Percentiles rank a stretch among this genome's conserved stretches.
These are phyloP conservation scores for Fusarium nygamai DNA, from an alignment of 2,329 filamentous ascomycete species.

Conservation along the genomic window DNA sequence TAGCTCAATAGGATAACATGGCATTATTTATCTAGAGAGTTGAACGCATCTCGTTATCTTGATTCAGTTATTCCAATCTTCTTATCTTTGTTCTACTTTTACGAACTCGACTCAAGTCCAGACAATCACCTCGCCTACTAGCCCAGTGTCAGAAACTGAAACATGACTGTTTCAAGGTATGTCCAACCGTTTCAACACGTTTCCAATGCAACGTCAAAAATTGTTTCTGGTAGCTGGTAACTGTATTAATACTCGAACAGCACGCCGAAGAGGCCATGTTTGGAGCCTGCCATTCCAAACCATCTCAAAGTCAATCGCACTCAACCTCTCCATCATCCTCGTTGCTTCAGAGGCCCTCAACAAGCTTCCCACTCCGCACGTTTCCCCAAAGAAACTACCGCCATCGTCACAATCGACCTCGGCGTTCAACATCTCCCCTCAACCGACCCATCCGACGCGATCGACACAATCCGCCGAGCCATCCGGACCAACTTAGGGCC, in stretches of 20 bases:
- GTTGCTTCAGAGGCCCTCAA: neutral
- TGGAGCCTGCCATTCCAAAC: neutral
- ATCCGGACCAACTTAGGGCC: neutral
- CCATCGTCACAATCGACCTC: neutral
- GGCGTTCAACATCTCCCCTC: neutral
- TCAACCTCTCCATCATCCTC: neutral
- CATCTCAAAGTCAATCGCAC: neutral
- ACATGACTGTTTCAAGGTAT: neutral
- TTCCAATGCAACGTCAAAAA: neutral
- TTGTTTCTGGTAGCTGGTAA: neutral
- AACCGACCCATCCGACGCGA: neutral
- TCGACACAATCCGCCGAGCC: neutral
- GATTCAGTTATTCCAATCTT: rapidly evolving
- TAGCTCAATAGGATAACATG: too few species aligned
- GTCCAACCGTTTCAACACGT: neutral
- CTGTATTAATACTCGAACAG: neutral
- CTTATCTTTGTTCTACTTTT: rapidly evolving
- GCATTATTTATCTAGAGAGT: rapidly evolving
- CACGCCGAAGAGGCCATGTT: rapidly evolving
- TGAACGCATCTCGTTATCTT: rapidly evolving
- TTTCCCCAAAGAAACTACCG: neutral
- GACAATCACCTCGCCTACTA: neutral
- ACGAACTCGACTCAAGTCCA: too few species aligned
- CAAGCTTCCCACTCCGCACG: neutral
- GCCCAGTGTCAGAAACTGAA: neutral